A percentile compares a stretch with the other conserved stretches of the same genome.
These are phyloP conservation scores for Cetraspora pellucida DNA, from an alignment of 192 early-diverging fungal genomes.

Conservation along the genomic window DNA sequence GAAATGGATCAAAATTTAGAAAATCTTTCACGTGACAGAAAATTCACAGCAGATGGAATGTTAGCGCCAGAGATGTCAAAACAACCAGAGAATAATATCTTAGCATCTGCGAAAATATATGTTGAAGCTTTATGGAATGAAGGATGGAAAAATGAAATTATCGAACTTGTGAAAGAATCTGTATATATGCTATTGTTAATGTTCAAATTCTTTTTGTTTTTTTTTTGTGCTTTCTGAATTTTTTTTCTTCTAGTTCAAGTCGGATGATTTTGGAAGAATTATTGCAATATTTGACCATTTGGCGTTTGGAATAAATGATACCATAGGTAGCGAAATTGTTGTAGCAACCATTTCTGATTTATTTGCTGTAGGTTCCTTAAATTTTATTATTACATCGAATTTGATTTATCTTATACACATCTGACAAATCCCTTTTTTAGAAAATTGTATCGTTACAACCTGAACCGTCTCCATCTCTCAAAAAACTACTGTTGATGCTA, in stretches of 20 bases:
- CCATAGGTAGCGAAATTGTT: conserved; percentile 44
- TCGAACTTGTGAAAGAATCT: conserved; percentile 22
- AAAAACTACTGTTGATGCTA: conserved; percentile 43
- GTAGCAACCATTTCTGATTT: conserved; percentile 47
- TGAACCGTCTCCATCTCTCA: conserved; percentile 40
- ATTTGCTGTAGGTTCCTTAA: conserved; percentile 41
- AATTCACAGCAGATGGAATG: not conserved
- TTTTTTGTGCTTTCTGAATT: not conserved
- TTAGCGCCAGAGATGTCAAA: not conserved
- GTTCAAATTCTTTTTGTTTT: not conserved
- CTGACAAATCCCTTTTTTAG: conserved; percentile 21
- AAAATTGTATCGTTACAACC: conserved; percentile 45
- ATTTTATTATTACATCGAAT: not conserved
- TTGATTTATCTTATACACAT: not conserved
- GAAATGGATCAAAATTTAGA: not conserved
- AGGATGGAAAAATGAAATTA: conserved; percentile 37
- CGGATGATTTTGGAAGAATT: conserved; percentile 28
- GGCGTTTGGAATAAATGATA: conserved; percentile 31
- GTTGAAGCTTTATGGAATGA: conserved; percentile 38
- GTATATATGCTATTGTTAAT: not conserved
- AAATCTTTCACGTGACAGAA: no score
- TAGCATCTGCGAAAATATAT: conserved; percentile 33
- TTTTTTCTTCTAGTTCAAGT: conserved; percentile 19
- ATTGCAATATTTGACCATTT: conserved; percentile 24
- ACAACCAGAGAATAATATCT: not conserved